Evolutionary conservation across 257 asterid species (phyloP).

Genomic region (Orobanche coerulescens): DNA sequence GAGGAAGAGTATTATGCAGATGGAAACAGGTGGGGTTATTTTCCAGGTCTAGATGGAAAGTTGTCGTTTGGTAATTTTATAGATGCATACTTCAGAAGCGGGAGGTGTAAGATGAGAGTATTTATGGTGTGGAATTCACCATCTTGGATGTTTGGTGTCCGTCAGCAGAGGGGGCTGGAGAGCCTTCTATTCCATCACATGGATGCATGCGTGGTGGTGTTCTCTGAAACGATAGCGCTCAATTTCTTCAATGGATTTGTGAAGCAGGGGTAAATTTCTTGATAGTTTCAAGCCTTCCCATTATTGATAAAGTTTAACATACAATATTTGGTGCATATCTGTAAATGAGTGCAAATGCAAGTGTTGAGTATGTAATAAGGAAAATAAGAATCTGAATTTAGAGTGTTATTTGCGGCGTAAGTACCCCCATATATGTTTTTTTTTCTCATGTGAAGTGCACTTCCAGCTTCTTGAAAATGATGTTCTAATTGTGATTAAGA

Average conservation of each 20-base stretch:
- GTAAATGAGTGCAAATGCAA: neutral
- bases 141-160: conserved; percentile 82
- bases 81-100: conserved; percentile 72
- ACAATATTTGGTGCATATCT: neutral
- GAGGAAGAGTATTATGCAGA: conserved; percentile 56
- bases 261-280: conserved; percentile 60
- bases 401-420: conserved; percentile 6
- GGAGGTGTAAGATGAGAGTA: conserved; percentile 58
- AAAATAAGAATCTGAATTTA: too few species aligned
- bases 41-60: conserved; percentile 60
- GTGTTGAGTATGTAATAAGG: neutral
- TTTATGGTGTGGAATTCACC: conserved; percentile 99
- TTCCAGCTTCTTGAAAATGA: conserved; percentile 8
- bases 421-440: conserved; percentile 4
- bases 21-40: conserved; percentile 97
- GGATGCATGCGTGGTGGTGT: conserved; percentile 80
- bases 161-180: conserved; percentile 87
- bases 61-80: conserved; percentile 68
- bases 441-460: conserved; percentile 9
- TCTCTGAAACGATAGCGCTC: conserved; percentile 92
- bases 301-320: neutral
- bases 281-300: neutral
- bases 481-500: conserved; percentile 7
- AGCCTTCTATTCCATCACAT: conserved; percentile 66
- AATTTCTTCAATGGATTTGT: conserved; percentile 74